Percentiles rank a stretch among this genome's conserved stretches.
phyloP scores from a whole-genome alignment of 495 filamentous ascomycete species.

The Aspergillus panamensis region DNA sequence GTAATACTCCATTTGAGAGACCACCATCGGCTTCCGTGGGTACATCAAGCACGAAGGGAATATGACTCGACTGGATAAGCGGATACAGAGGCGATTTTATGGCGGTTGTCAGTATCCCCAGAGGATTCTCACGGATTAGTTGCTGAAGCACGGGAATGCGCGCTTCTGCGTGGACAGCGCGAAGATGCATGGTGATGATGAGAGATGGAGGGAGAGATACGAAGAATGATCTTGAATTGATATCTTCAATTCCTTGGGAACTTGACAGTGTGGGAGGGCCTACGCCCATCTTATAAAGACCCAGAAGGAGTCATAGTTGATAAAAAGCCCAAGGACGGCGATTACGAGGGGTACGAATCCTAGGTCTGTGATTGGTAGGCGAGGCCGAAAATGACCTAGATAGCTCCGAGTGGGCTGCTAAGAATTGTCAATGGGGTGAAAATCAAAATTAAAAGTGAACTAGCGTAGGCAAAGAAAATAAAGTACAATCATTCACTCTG shows the following conservation, averaged over 20 bases:
- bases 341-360: not conserved
- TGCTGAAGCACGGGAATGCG: constrained; percentile 16
- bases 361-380: constrained; percentile 1
- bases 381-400: not conserved
- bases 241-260: not conserved
- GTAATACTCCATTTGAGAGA: constrained; percentile 33
- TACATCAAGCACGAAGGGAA: constrained; percentile 54
- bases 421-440: not conserved
- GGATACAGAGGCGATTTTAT: constrained; percentile 43
- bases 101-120: constrained; percentile 54
- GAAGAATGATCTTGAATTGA: not conserved
- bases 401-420: not conserved
- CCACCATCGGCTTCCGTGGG: constrained; percentile 23
- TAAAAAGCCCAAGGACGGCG: not conserved
- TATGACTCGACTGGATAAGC: constrained; percentile 51
- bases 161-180: constrained; percentile 16
- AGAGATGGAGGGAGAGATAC: not conserved
- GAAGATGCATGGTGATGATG: constrained; percentile 16
- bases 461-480: not conserved
- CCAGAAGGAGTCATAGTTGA: constrained; percentile 7
- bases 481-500: not conserved
- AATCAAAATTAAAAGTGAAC: not conserved
- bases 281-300: constrained; percentile 2
- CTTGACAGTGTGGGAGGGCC: not conserved
- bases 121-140: constrained; percentile 51